A percentile compares a stretch with the other conserved stretches of the same genome.
Evolutionary conservation across 139 green algal genomes (phyloP).

Genomic region (Chlamydomonas asymmetrica): DNA sequence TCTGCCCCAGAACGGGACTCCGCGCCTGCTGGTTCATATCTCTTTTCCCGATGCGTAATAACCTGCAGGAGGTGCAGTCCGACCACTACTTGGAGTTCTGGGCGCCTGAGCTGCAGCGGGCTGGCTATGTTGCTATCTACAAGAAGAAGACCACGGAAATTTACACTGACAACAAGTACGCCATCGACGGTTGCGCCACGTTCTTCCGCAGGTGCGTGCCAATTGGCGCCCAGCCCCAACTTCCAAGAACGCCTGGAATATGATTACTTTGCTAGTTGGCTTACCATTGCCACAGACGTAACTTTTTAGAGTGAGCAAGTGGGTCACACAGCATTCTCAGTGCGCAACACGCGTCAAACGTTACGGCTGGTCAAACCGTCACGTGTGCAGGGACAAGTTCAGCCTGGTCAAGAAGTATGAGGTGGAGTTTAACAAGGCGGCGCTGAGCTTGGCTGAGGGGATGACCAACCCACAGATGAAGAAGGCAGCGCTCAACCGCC

Average conservation of each 20-base stretch:
- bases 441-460: constrained; percentile 84
- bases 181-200: constrained; percentile 97
- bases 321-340: too few relatives aligned
- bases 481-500: constrained; percentile 89
- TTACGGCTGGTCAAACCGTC: too few relatives aligned
- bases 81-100: constrained; percentile 80
- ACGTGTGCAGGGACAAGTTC: too few relatives aligned
- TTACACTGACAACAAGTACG: constrained; percentile 84
- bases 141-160: constrained; percentile 99
- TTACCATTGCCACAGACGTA: too few relatives aligned
- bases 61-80: constrained; percentile 94
- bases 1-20: not conserved
- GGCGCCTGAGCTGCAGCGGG: constrained; percentile 78
- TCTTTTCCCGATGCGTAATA: too few relatives aligned
- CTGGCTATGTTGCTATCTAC: constrained; percentile 95
- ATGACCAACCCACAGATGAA: constrained; percentile 84
- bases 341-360: too few relatives aligned
- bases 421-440: constrained; percentile 99
- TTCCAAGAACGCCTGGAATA: too few relatives aligned
- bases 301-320: too few relatives aligned
- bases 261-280: too few relatives aligned
- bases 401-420: constrained; percentile 97
- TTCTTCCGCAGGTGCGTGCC: constrained; percentile 92
- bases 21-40: too few relatives aligned
- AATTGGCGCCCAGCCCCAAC: too few relatives aligned